phyloP scores from a whole-genome alignment of 345 rosid species.

The Gossypium stocksii region DNA sequence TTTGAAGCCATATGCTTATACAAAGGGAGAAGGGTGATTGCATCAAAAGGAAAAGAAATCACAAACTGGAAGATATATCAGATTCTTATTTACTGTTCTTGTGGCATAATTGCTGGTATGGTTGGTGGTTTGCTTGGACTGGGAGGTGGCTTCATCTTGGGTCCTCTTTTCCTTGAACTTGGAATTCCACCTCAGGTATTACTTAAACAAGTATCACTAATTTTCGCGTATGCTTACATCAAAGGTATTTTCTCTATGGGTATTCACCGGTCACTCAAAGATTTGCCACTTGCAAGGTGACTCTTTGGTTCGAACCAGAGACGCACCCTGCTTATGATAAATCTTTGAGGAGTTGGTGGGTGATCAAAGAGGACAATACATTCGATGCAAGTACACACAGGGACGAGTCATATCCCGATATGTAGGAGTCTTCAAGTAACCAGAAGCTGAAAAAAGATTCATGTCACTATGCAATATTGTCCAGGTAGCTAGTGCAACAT shows the following conservation, averaged over 20 bases:
- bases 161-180: constrained; percentile 70
- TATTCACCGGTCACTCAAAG: neutral
- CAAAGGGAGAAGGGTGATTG: constrained; percentile 58
- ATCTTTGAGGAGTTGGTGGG: neutral
- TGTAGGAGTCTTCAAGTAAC: neutral
- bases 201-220: neutral
- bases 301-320: neutral
- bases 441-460: neutral
- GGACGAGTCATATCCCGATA: no score
- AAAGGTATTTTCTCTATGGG: neutral
- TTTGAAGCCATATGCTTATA: constrained; percentile 50
- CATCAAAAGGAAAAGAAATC: constrained; percentile 58
- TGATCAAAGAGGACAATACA: neutral
- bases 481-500: constrained; percentile 79
- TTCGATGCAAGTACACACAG: neutral
- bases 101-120: constrained; percentile 65
- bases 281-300: neutral
- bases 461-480: neutral
- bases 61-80: constrained; percentile 58
- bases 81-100: constrained; percentile 45
- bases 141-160: constrained; percentile 70
- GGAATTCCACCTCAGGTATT: constrained; percentile 73
- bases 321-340: neutral
- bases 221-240: neutral
- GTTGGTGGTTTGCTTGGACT: constrained; percentile 78